Evolutionary conservation across 2,329 filamentous ascomycete species (phyloP), one percentile per base, ranked within the genome.

Genomic region (Monosporascus sp.): DNA sequence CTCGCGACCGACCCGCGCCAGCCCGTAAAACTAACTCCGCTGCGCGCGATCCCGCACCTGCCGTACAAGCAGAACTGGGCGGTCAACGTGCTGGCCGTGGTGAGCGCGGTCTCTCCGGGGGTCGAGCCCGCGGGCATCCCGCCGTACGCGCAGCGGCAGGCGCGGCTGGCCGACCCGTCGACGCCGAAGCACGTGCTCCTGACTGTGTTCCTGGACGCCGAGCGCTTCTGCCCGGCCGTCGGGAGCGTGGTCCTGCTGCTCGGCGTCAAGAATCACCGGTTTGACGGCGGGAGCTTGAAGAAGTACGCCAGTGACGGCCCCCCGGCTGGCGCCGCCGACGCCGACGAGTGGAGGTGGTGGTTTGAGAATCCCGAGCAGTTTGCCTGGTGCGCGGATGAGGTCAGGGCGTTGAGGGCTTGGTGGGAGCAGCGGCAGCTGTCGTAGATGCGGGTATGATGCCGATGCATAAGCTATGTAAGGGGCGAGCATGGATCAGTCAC

Each of bases 11-110:
- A 76, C 49, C 69, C 65, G 0, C 69, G 70, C 25, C 68, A 65
- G 0, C 76, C 79, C 0, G 68, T 81, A 17, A 81, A 78, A 57
- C 74, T 83, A 27, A 82, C 79, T 0, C 70, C 71, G 3, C 69
- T 83, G 14, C 70, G 70, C 47, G 68, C 73, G 6, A 76, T 83
- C 48, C 76, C 79, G 0, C 68, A 74, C 54, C 71, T 83, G 1
- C 79, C 79, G 2, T 82, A 79, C 65, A 75, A 75, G 50, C 78
- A 82, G 54, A 83, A 83, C 61, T 83, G 79, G 79, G 76, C 75
- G 46, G 73, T 78, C 63, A 82, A 82, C 55, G 68, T 81, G 6
- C 72, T 83, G 3, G 78, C 72, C 51, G 70, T 83, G n/a, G 55
- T 82, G 3, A 65, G 69, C 0, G 72, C 73, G 1, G 65, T 82